Percentiles rank a stretch among this genome's conserved stretches.
phyloP scores from a whole-genome alignment of 495 filamentous ascomycete species.

The Lasiosphaeria miniovina region DNA sequence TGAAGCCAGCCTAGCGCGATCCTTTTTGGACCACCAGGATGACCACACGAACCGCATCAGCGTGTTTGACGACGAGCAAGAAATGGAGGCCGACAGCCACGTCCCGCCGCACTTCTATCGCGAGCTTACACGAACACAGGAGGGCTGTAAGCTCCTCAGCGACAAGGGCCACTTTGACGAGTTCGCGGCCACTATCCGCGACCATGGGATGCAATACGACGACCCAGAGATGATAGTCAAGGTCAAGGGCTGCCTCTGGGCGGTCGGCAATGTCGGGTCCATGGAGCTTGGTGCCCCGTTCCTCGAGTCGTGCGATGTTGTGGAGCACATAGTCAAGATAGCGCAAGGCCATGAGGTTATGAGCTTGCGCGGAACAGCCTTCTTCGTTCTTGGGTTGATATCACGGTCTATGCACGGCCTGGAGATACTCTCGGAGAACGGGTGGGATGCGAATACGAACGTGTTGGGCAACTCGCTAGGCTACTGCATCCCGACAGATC shows the following conservation, averaged over 20 bases:
- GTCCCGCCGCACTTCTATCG: constrained; percentile 97
- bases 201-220: constrained; percentile 76
- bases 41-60: constrained; percentile 50
- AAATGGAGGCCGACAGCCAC: constrained; percentile 50
- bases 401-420: constrained; percentile 89
- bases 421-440: constrained; percentile 77
- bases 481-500: constrained; percentile 77
- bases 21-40: constrained; percentile 67
- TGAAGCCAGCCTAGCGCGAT: constrained; percentile 89
- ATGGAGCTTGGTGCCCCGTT: constrained; percentile 97
- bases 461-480: constrained; percentile 78
- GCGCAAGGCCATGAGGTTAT: constrained; percentile 83
- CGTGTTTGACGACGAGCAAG: constrained; percentile 52
- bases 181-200: constrained; percentile 82
- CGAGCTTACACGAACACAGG: constrained; percentile 85
- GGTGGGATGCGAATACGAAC: constrained; percentile 90
- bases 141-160: constrained; percentile 84
- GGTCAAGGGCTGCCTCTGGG: constrained; percentile 96
- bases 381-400: constrained; percentile 91
- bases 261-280: constrained; percentile 93
- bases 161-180: constrained; percentile 95
- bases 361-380: constrained; percentile 90
- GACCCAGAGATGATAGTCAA: constrained; percentile 87
- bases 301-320: constrained; percentile 80
- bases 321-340: constrained; percentile 79